Evolutionary conservation across 176 grass and related monocot genomes (phyloP).

Genomic region (bread wheat (Triticum aestivum)): IWGSC_CS_RefSeq_v2.1 NC_057795.1:509931185-509931684

Average conservation of each 20-base stretch:
- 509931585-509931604: not conserved
- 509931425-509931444: not conserved
- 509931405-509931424: not conserved
- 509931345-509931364: not conserved
- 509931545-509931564: not conserved
- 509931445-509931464: conserved; percentile 5
- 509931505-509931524: not conserved
- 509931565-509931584: not conserved
- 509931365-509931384: conserved; percentile 7
- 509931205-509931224: not conserved
- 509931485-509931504: conserved; percentile 11
- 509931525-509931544: not conserved
- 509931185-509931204: not conserved
- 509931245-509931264: not conserved
- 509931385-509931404: conserved; percentile 16
- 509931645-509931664: not conserved
- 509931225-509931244: not conserved
- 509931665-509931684: not conserved
- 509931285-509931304: not conserved
- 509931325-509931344: conserved; percentile 6
- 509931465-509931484: not conserved
- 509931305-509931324: not conserved
- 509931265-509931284: not conserved
- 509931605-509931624: not conserved
- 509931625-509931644: not conserved